These are phyloP conservation scores for Colletotrichum echinochloae DNA, from an alignment of 2,329 filamentous ascomycete species.

Conservation along the genomic window DNA sequence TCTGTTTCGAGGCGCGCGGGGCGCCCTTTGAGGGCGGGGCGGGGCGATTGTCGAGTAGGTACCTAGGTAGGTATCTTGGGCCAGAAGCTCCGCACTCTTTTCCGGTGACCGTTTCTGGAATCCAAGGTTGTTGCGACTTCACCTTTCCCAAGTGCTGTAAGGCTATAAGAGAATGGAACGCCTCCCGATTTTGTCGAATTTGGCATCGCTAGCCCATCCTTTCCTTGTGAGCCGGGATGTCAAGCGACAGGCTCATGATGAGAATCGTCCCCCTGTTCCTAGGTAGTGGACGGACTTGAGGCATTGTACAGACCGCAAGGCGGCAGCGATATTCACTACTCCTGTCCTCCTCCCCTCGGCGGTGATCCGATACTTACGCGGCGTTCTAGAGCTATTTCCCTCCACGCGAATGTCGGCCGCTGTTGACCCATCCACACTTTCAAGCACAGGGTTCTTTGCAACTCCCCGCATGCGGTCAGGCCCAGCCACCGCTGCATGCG, in stretches of 20 bases:
- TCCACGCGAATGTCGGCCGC: too few species aligned
- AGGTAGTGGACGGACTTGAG: neutral
- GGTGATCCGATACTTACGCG: neutral
- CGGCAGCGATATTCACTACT: neutral
- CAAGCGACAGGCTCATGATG: neutral
- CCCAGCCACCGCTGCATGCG: neutral
- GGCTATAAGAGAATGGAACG: too few species aligned
- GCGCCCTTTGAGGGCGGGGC: neutral
- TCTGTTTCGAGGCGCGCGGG: neutral
- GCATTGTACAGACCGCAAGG: neutral
- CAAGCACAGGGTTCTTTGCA: neutral
- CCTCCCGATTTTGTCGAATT: too few species aligned
- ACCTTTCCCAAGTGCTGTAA: neutral
- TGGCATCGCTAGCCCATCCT: too few species aligned
- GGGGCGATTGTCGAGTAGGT: neutral
- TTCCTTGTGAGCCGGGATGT: too few species aligned
- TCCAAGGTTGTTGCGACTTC: neutral
- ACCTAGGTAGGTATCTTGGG: neutral
- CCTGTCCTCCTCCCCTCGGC: neutral
- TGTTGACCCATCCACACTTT: neutral
- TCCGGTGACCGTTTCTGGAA: neutral
- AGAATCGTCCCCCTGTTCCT: neutral
- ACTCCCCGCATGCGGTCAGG: neutral
- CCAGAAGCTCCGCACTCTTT: slow-evolving; percentile 3
- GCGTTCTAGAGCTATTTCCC: neutral